Conservation (phyloP, 495 filamentous ascomycete species). For the Glonium stellatum region DNA sequence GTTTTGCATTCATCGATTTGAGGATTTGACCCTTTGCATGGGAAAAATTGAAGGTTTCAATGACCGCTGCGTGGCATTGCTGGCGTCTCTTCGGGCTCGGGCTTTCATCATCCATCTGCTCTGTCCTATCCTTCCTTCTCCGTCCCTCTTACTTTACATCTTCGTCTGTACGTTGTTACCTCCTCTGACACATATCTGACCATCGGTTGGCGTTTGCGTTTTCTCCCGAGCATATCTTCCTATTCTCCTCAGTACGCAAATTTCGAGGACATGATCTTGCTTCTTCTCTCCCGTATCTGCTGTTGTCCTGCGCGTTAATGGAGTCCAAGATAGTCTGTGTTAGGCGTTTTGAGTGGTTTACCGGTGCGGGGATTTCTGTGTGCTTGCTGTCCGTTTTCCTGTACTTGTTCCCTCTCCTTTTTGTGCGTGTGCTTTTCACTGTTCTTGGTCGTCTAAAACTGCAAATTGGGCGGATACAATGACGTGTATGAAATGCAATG, state of each 20-base stretch:
- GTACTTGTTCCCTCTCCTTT: neutral
- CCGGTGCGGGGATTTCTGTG: neutral
- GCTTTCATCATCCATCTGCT: neutral
- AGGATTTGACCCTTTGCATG: neutral
- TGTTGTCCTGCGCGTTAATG: too few species aligned
- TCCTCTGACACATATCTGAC: too few species aligned
- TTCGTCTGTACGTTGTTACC: too few species aligned
- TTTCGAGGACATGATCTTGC: too few species aligned
- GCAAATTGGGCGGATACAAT: neutral
- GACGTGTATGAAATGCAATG: slow-evolving; percentile 1
- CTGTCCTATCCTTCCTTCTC: neutral
- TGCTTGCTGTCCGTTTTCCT: neutral
- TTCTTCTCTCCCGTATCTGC: too few species aligned
- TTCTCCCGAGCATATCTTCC: neutral
- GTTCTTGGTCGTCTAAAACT: neutral
- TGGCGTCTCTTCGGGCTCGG: neutral
- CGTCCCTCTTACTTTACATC: too few species aligned
- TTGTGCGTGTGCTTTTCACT: neutral
- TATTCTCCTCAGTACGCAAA: too few species aligned
- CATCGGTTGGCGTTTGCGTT: too few species aligned
- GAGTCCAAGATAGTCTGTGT: neutral
- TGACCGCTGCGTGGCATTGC: neutral
- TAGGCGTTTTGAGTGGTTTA: neutral
- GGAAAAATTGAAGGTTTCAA: neutral
- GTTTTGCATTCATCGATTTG: neutral